A percentile compares a stretch with the other conserved stretches of the same genome.
phyloP scores from a whole-genome alignment of 768 basidiomycete species.

The Myochromella boudieri region DNA sequence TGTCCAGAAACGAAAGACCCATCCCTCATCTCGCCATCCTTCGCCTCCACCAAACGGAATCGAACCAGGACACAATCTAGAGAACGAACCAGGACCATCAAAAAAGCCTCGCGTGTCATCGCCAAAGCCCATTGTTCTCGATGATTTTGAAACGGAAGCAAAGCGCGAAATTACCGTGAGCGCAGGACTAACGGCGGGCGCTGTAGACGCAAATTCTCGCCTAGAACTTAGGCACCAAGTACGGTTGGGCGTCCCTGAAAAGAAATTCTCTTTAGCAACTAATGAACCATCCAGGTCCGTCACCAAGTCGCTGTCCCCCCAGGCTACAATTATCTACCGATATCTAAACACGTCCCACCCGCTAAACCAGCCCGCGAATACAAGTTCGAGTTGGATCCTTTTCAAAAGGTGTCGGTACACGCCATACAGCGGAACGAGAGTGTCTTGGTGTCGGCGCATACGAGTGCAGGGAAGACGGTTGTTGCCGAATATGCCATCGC shows the following conservation, averaged over 20 bases:
- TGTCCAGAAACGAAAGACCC: conserved; percentile 46
- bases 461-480: conserved; percentile 98
- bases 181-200: conserved; percentile 80
- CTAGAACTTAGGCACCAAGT: conserved; percentile 85
- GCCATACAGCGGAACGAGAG: conserved; percentile 98
- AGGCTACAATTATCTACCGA: conserved; percentile 87
- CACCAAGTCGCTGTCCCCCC: conserved; percentile 97
- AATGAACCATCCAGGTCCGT: conserved; percentile 61
- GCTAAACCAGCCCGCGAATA: conserved; percentile 90
- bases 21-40: conserved; percentile 21
- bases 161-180: conserved; percentile 89
- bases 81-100: conserved; percentile 38
- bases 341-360: conserved; percentile 88
- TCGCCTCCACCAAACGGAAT: conserved; percentile 18
- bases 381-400: conserved; percentile 96
- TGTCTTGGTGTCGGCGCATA: conserved; percentile 97
- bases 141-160: conserved; percentile 94
- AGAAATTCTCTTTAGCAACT: conserved; percentile 3
- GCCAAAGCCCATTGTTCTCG: conserved; percentile 77
- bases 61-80: conserved; percentile 21
- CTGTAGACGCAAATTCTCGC: conserved; percentile 64
- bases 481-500: conserved; percentile 99
- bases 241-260: conserved; percentile 13
- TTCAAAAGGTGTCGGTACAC: conserved; percentile 91
- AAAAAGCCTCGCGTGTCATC: conserved; percentile 66